These are phyloP conservation scores for Chionographis japonica DNA, from an alignment of 106 monocot species.

Conservation along the genomic window DNA sequence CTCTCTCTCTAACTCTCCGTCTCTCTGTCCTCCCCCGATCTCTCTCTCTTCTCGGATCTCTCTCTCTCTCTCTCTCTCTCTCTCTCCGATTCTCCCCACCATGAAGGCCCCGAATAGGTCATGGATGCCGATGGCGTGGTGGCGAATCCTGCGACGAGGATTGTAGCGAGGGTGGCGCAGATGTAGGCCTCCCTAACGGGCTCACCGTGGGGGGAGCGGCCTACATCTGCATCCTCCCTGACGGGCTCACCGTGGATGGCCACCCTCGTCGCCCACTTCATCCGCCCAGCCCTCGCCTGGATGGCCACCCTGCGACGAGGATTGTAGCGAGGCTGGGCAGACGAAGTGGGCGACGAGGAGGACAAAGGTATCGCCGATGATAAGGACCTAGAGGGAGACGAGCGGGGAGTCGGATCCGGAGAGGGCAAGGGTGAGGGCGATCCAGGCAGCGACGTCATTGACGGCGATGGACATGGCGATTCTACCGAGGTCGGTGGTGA, in stretches of 20 bases:
- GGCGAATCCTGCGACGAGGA: constrained; percentile 32
- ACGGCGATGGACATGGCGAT: constrained; percentile 45
- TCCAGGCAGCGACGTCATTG: constrained; percentile 39
- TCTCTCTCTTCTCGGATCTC: no score
- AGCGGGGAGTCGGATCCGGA: constrained; percentile 22
- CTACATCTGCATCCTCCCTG: no score
- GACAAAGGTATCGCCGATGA: constrained; percentile 23
- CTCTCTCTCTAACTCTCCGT: no score
- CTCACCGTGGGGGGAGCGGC: constrained; percentile 38
- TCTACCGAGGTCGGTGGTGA: constrained; percentile 35
- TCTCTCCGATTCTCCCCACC: constrained; percentile 25
- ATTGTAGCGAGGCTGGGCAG: constrained; percentile 25
- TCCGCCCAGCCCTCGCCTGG: no score
- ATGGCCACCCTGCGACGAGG: no score
- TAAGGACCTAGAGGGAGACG: no score
- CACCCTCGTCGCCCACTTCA: no score
- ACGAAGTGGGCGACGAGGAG: constrained; percentile 14
- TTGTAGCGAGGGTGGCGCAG: constrained; percentile 25
- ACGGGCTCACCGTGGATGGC: no score
- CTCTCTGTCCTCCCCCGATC: no score
- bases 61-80: no score
- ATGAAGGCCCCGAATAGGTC: constrained; percentile 41
- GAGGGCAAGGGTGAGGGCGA: constrained; percentile 39
- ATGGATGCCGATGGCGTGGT: constrained; percentile 37
- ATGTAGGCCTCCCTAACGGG: constrained; percentile 41